phyloP scores from a whole-genome alignment of 768 basidiomycete genomes.

The Sporobolomyces roseus region DNA sequence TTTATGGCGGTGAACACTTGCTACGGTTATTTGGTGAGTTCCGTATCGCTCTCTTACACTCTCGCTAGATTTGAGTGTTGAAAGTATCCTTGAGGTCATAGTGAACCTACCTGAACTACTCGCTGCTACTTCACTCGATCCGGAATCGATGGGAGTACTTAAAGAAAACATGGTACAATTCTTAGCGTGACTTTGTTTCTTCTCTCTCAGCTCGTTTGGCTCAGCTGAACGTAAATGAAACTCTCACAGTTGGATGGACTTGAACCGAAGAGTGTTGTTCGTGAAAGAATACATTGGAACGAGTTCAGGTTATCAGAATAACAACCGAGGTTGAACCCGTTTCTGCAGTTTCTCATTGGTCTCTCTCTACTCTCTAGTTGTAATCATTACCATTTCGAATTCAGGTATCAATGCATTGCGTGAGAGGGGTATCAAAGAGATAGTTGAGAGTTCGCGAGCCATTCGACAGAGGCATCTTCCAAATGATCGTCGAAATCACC shows the following conservation, averaged over 20 bases:
- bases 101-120: conserved; percentile 91
- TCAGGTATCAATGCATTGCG: neutral
- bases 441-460: conserved; percentile 51
- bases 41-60: no score
- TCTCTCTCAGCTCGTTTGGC: neutral
- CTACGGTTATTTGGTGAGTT: conserved; percentile 80
- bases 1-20: conserved; percentile 94
- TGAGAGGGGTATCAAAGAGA: neutral
- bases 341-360: neutral
- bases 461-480: conserved; percentile 63
- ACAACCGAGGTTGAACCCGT: conserved; percentile 24
- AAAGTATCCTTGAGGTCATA: conserved; percentile 22
- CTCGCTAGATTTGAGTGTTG: no score
- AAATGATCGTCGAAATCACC: conserved; percentile 80
- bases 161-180: conserved; percentile 87
- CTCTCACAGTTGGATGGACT: conserved; percentile 67
- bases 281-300: conserved; percentile 73
- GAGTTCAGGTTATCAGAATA: conserved; percentile 72
- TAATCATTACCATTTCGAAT: no score
- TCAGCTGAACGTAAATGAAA: neutral
- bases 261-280: conserved; percentile 70
- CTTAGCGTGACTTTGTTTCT: conserved; percentile 58
- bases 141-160: conserved; percentile 74
- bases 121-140: conserved; percentile 80
- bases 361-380: neutral